Percentiles rank a stretch among this genome's conserved stretches.
Evolutionary conservation across 106 monocot genomes (phyloP).

Genomic region (Iris macrosiphon): DNA sequence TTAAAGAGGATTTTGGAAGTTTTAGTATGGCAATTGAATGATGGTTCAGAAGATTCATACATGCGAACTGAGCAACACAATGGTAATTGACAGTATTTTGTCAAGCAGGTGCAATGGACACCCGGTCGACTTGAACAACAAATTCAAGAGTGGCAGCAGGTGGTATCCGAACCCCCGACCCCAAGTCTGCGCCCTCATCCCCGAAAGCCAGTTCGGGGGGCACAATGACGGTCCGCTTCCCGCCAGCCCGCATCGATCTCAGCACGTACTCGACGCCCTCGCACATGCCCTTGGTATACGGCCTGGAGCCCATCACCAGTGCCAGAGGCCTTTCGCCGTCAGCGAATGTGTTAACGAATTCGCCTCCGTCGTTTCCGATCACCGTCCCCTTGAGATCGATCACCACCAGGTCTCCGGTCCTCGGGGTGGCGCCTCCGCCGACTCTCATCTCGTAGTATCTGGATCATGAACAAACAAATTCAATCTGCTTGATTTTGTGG

Average conservation of each 20-base stretch:
- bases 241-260: slow-evolving; percentile 76
- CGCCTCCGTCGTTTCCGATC: slow-evolving; percentile 20
- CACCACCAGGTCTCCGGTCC: slow-evolving; percentile 67
- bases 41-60: too few relatives aligned
- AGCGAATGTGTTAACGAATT: slow-evolving; percentile 78
- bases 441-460: slow-evolving; percentile 64
- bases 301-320: slow-evolving; percentile 87
- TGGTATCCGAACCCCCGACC: slow-evolving; percentile 31
- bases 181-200: slow-evolving; percentile 70
- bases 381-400: slow-evolving; percentile 72
- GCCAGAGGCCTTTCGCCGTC: slow-evolving; percentile 71
- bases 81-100: neutral
- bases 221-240: slow-evolving; percentile 63
- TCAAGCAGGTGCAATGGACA: slow-evolving; percentile 79
- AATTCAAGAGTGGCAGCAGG: slow-evolving; percentile 57
- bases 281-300: slow-evolving; percentile 93
- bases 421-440: slow-evolving; percentile 66
- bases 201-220: slow-evolving; percentile 76
- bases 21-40: too few relatives aligned
- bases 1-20: too few relatives aligned
- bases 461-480: neutral
- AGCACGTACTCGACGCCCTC: slow-evolving; percentile 75
- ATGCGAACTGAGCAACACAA: too few relatives aligned
- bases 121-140: slow-evolving; percentile 78
- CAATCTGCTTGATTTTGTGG: neutral